Evolutionary conservation across 805 yeast genomes (phyloP).

Genomic region (Candida easanensis): DNA sequence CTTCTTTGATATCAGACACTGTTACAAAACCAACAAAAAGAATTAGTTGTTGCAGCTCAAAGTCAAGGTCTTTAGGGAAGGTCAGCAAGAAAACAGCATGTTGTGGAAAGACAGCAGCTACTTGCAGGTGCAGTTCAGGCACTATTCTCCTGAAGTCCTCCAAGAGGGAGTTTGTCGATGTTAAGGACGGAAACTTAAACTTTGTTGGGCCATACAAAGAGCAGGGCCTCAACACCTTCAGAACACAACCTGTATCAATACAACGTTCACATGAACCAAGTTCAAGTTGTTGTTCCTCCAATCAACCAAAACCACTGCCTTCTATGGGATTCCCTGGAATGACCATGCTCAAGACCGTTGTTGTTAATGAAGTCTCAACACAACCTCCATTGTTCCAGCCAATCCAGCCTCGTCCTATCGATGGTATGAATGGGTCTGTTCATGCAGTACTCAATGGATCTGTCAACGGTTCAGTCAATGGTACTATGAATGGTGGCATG

Average conservation of each 20-base stretch:
- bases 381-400: not conserved
- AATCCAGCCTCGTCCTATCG: not conserved
- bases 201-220: conserved; percentile 27
- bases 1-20: not conserved
- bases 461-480: too few relatives aligned
- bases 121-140: conserved; percentile 13
- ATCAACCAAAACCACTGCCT: not conserved
- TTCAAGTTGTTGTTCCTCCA: conserved; percentile 9
- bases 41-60: not conserved
- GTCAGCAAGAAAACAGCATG: not conserved
- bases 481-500: not conserved
- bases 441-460: too few relatives aligned
- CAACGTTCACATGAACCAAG: conserved; percentile 9
- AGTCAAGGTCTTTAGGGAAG: not conserved
- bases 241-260: conserved; percentile 4
- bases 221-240: conserved; percentile 18
- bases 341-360: not conserved
- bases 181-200: conserved; percentile 25
- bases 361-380: not conserved
- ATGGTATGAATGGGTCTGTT: too few relatives aligned
- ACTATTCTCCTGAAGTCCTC: conserved; percentile 27
- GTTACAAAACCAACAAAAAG: not conserved
- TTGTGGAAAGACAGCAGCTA: not conserved
- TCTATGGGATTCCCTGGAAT: not conserved
- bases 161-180: conserved; percentile 26